A percentile compares a stretch with the other conserved stretches of the same genome.
Conservation (phyloP, 2,329 filamentous ascomycete genomes). For the Apiospora marii region DNA sequence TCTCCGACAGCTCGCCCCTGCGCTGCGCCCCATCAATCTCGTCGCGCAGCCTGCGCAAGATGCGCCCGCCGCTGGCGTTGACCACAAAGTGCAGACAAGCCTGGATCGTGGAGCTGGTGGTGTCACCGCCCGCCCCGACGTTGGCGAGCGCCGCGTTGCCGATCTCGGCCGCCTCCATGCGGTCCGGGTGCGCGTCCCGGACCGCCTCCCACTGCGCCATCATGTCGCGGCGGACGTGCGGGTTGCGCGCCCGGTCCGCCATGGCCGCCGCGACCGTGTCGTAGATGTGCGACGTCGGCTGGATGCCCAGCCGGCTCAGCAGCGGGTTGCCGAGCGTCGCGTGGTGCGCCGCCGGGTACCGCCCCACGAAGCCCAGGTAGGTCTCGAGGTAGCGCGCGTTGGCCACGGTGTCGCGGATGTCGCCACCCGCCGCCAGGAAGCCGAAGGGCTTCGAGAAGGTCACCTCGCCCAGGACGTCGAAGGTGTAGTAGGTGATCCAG, state of each 20-base stretch:
- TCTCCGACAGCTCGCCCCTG: neutral
- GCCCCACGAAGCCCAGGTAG: slow-evolving; percentile 36
- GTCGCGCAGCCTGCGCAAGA: neutral
- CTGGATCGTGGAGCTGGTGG: neutral
- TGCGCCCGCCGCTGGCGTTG: neutral
- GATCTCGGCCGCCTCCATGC: neutral
- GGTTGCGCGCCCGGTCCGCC: slow-evolving; percentile 34
- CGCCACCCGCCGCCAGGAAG: slow-evolving; percentile 40
- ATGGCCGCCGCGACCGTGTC: slow-evolving; percentile 37
- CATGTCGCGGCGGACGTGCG: slow-evolving; percentile 36
- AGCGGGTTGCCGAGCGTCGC: slow-evolving; percentile 40
- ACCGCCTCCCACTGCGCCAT: slow-evolving; percentile 36
- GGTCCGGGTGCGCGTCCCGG: neutral
- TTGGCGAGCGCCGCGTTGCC: neutral
- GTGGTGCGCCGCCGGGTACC: slow-evolving; percentile 37
- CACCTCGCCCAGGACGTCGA: slow-evolving; percentile 43
- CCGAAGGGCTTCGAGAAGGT: slow-evolving; percentile 43
- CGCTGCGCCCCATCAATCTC: neutral
- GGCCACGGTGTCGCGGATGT: slow-evolving; percentile 43
- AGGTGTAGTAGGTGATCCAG: slow-evolving; percentile 39
- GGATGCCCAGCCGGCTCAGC: slow-evolving; percentile 37
- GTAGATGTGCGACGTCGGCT: slow-evolving; percentile 41
- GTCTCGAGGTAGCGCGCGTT: slow-evolving; percentile 32
- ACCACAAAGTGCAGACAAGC: neutral
- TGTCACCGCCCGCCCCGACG: neutral